Evolutionary conservation across 2,329 filamentous ascomycete genomes (phyloP).

Genomic region (Akanthomyces muscarius): DNA sequence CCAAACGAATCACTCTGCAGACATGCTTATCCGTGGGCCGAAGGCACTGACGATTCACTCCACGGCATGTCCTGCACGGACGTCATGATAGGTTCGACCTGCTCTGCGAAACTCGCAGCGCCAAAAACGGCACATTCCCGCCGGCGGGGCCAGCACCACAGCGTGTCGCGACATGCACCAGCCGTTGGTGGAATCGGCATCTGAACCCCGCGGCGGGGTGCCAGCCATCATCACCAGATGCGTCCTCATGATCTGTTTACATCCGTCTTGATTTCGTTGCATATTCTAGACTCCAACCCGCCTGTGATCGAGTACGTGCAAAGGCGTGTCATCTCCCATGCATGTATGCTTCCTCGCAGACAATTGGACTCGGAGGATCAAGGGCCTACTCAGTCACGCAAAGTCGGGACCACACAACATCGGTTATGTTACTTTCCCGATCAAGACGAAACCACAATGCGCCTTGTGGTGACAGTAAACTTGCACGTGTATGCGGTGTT

Average conservation of each 20-base stretch:
- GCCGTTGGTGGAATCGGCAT: conserved; percentile 5
- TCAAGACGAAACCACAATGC: too few species aligned
- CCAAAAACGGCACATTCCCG: neutral
- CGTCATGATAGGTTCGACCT: neutral
- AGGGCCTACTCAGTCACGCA: neutral
- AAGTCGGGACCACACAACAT: neutral
- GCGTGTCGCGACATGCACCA: conserved; percentile 1
- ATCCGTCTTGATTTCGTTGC: conserved; percentile 1
- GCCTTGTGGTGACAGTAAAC: too few species aligned
- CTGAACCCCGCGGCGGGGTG: neutral
- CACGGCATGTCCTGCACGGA: neutral
- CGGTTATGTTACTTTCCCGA: neutral
- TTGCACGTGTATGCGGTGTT: too few species aligned
- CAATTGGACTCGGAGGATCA: neutral
- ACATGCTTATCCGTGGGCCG: neutral
- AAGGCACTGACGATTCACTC: neutral
- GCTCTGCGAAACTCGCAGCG: neutral
- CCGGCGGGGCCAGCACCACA: neutral
- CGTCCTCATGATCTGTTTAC: conserved; percentile 1
- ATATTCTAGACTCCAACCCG: too few species aligned
- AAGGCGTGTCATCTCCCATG: neutral
- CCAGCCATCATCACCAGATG: conserved; percentile 5
- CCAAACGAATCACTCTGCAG: neutral
- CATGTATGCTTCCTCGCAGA: neutral
- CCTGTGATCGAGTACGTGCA: neutral